A percentile compares a stretch with the other conserved stretches of the same genome.
Conservation (phyloP, 1,284 basidiomycete genomes). For the Cystobasidium slooffiae region DNA sequence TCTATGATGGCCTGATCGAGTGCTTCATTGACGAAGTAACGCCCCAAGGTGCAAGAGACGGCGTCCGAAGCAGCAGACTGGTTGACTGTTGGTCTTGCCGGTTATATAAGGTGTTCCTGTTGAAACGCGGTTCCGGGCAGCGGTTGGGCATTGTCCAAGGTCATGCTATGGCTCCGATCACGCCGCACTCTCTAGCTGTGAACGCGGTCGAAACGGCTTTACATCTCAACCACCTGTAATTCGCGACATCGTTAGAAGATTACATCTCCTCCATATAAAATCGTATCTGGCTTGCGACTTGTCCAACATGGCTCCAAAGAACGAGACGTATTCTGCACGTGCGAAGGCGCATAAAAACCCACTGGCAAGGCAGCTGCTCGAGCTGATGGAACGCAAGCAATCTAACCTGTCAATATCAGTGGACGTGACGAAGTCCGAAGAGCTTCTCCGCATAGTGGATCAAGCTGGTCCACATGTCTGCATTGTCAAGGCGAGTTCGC, state of each 20-base stretch:
- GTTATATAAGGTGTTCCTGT: too few relatives aligned
- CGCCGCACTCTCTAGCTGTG: too few relatives aligned
- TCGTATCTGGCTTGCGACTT: not conserved
- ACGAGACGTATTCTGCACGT: constrained; percentile 33
- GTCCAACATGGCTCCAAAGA: constrained; percentile 8
- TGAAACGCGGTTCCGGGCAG: too few relatives aligned
- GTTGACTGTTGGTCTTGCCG: too few relatives aligned
- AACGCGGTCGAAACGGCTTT: too few relatives aligned
- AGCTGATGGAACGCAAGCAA: constrained; percentile 84
- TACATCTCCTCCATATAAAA: too few relatives aligned
- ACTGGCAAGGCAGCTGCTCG: constrained; percentile 64
- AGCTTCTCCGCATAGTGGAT: constrained; percentile 84
- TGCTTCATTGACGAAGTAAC: not conserved
- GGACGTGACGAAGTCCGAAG: constrained; percentile 81
- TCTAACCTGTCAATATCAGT: constrained; percentile 94
- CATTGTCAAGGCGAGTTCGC: constrained; percentile 79
- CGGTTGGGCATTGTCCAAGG: too few relatives aligned
- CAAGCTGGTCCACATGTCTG: constrained; percentile 86
- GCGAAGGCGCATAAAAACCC: constrained; percentile 26
- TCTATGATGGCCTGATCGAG: constrained; percentile 22
- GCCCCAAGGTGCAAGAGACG: too few relatives aligned
- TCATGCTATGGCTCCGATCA: too few relatives aligned
- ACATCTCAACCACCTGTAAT: too few relatives aligned
- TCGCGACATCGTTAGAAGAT: too few relatives aligned
- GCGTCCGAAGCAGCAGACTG: too few relatives aligned